These are phyloP conservation scores for Erigeron canadensis DNA, from an alignment of 129 eudicot species.

Conservation along the genomic window DNA sequence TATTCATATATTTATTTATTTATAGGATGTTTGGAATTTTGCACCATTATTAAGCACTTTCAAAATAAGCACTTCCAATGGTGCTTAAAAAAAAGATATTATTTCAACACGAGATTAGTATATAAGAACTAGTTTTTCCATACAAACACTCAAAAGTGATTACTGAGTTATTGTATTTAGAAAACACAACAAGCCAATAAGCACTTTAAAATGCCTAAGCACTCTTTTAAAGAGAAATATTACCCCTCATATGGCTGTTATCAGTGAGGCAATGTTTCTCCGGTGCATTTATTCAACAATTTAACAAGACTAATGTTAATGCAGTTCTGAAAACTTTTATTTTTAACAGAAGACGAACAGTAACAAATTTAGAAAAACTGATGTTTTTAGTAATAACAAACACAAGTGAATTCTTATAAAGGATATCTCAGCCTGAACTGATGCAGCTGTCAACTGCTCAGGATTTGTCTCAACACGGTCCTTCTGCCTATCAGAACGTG, in stretches of 20 bases:
- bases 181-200: too few relatives aligned
- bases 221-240: not conserved
- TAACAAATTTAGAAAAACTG: not conserved
- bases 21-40: too few relatives aligned
- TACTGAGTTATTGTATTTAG: too few relatives aligned
- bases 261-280: not conserved
- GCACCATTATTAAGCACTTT: too few relatives aligned
- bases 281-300: conserved; percentile 8
- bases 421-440: conserved; percentile 98
- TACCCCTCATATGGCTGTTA: not conserved
- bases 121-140: too few relatives aligned
- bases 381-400: not conserved
- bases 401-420: conserved; percentile 28
- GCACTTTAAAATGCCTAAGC: too few relatives aligned
- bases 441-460: conserved; percentile 98
- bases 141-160: too few relatives aligned
- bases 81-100: too few relatives aligned
- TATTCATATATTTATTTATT: not conserved
- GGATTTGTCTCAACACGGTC: conserved; percentile 99
- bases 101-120: too few relatives aligned
- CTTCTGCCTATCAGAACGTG: conserved; percentile 87
- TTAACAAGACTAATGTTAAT: conserved; percentile 3
- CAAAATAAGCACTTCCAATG: too few relatives aligned
- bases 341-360: not conserved
- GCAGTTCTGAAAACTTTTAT: not conserved